A percentile compares a stretch with the other conserved stretches of the same genome.
Evolutionary conservation across 805 yeast species (phyloP).

Genomic region (Hagleromyces aurorensis): DNA sequence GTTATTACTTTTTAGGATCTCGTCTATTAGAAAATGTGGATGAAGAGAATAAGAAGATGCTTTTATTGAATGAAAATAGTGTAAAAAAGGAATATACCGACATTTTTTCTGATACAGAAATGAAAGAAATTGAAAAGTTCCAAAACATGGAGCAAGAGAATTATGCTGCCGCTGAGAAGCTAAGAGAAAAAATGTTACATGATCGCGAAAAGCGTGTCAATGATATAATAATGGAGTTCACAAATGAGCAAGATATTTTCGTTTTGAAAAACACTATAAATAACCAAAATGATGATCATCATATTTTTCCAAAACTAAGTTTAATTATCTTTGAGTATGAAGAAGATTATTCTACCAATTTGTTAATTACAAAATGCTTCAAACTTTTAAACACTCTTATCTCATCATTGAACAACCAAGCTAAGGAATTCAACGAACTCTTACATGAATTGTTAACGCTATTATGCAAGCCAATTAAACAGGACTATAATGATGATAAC

Average conservation of each 20-base stretch:
- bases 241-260: slow-evolving; percentile 1
- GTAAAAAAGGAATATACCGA: slow-evolving; percentile 14
- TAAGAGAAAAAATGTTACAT: slow-evolving; percentile 46
- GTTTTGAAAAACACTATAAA: slow-evolving; percentile 1
- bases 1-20: slow-evolving; percentile 26
- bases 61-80: slow-evolving; percentile 7
- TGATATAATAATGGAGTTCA: slow-evolving; percentile 21
- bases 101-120: slow-evolving; percentile 22
- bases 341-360: slow-evolving; percentile 18
- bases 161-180: slow-evolving; percentile 53
- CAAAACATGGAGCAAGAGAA: slow-evolving; percentile 42
- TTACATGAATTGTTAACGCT: slow-evolving; percentile 11
- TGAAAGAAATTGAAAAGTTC: slow-evolving; percentile 26
- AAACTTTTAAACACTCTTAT: slow-evolving; percentile 13
- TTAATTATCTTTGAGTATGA: slow-evolving; percentile 12
- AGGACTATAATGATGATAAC: slow-evolving; percentile 16
- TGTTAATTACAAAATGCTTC: slow-evolving; percentile 16
- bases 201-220: slow-evolving; percentile 29
- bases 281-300: too few species aligned
- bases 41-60: slow-evolving; percentile 24
- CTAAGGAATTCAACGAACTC: slow-evolving; percentile 18
- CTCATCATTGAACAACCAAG: slow-evolving; percentile 20
- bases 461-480: slow-evolving; percentile 25
- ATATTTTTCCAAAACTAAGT: too few species aligned
- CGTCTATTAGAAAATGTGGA: slow-evolving; percentile 21